These are phyloP conservation scores for Lavandula angustifolia DNA, from an alignment of 257 asterid genomes.

Conservation along the genomic window DNA sequence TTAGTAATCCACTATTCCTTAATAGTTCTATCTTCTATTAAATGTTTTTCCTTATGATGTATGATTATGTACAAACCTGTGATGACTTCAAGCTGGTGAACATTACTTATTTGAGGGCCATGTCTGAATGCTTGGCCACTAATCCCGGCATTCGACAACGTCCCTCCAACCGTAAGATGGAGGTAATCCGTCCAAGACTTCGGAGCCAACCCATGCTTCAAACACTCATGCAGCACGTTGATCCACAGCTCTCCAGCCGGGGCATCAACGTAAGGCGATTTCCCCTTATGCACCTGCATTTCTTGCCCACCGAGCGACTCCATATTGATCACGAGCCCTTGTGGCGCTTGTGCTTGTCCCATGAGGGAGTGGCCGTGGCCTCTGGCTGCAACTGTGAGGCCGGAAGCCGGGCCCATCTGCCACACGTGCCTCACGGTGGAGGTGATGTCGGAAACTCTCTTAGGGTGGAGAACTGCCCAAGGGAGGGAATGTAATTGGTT, in stretches of 20 bases:
- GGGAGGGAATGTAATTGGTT: conserved; percentile 68
- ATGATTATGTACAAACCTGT: conserved; percentile 60
- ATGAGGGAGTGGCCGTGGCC: conserved; percentile 82
- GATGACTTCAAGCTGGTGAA: conserved; percentile 80
- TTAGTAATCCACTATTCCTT: background rate
- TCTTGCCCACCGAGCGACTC: conserved; percentile 49
- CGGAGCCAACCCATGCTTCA: conserved; percentile 74
- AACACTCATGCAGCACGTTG: conserved; percentile 61
- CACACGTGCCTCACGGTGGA: conserved; percentile 64
- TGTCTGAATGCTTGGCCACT: conserved; percentile 93
- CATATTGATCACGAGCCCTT: conserved; percentile 82
- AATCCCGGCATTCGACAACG: conserved; percentile 86
- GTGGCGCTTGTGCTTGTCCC: conserved; percentile 77
- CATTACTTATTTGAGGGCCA: conserved; percentile 95
- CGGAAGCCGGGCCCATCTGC: conserved; percentile 69
- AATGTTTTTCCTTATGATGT: background rate
- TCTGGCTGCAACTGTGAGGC: conserved; percentile 69
- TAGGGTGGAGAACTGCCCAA: conserved; percentile 76
- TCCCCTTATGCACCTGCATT: conserved; percentile 55
- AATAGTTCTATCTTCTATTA: background rate
- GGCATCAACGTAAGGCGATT: conserved; percentile 63
- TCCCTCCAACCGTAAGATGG: conserved; percentile 89
- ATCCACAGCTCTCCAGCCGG: conserved; percentile 90
- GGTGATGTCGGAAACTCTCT: conserved; percentile 64
- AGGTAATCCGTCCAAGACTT: conserved; percentile 94